Evolutionary conservation across 1,284 basidiomycete genomes (phyloP), one percentile per base, ranked within the genome.

Genomic region (Puccinia triticina): DNA sequence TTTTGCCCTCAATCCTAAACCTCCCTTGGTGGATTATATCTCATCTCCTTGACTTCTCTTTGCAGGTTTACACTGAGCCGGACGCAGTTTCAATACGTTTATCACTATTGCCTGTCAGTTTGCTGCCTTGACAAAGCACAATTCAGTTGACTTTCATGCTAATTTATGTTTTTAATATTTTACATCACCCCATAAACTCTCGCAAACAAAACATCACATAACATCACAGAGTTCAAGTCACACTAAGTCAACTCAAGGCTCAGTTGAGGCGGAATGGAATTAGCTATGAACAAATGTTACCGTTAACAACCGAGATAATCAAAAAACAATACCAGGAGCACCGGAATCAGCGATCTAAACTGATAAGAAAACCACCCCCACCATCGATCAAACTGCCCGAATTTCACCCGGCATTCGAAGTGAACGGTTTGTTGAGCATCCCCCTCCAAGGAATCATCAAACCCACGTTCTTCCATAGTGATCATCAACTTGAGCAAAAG

Each of bases 31-130:
- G 40, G 21, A n/a, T 66, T 66, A 21, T 77, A n/a, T 40, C 43
- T 59, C 18, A 46, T 76, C 16, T 32, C 53, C 23, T 40, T 14
- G 23, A 59, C 53, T n/a, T 34, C 12, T 81, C 32, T 64, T 32
- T 32, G 8, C 43, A 81, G 78, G 37, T 81, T 81, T 40, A 72
- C 67, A 10, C 69, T 81, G 37, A 72, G 66, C 8, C 78, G 69
- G 37, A 43, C 67, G 43, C 78, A 81, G 59, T 55, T 81, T 34
- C 34, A 48, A 61, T 73, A 81, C 26, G 67, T 81, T 50, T 72
- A 81, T 48, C 78, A 81, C 43, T 69, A 73, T 61, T 81, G 69
- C 57, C 26, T 81, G 78, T 81, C 18, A 61, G 78, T 73, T 48
- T 29, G 18, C 29, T 14, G 12, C 57, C 26, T 73, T 61, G 23